Evolutionary conservation across 2,329 filamentous ascomycete genomes (phyloP), one percentile per base, ranked within the genome.

Genomic region (Fusarium poae): DNA sequence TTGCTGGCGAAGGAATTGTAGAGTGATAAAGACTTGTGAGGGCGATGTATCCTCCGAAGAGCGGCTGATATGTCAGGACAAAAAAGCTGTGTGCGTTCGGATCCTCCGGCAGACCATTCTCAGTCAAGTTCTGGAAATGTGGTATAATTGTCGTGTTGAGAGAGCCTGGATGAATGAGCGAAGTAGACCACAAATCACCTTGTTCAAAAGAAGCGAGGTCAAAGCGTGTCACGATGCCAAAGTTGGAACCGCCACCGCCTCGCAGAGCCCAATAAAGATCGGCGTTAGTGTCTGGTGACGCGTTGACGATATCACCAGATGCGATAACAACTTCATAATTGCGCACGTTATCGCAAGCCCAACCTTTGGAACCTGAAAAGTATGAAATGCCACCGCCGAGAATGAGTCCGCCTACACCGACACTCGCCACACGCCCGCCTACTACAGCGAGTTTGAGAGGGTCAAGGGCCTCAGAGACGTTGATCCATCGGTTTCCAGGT

Each of bases 251-350:
- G 3, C 62, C 62, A 5, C 62, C 62, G 5, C 62, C 62, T 15
- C 58, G 51, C 12, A 65, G 52, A 6, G 62, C 62, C 62, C 62
- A 65, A 21, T 65, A 65, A 13, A 65, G n/a, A 20, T 63, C 62
- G 2, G 18, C 2, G 15, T 65, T 57, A 8, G 18, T 25, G 4
- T 29, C 53, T 6, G 58, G 46, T 0, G 58, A 63, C 4, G 58
- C 58, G 20, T 65, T 40, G 10, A 86, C 76, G 15, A 86, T 76
- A 1, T 72, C 62, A 0, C 85, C 84, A 13, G 79, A 77, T 0
- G 82, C 80, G 1, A 85, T 76, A 1, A 88, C 84, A 11, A 88
- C 77, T 65, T 86, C 77, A 49, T 78, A 85, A 29, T 77, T 79
- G 30, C 72, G 67, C 13, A 85, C 79, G 18, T 79, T 82, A 69